These are phyloP conservation scores for Aurantiochytrium sp. DNA, from an alignment of 108 stramenopile species.

Conservation along the genomic window DNA sequence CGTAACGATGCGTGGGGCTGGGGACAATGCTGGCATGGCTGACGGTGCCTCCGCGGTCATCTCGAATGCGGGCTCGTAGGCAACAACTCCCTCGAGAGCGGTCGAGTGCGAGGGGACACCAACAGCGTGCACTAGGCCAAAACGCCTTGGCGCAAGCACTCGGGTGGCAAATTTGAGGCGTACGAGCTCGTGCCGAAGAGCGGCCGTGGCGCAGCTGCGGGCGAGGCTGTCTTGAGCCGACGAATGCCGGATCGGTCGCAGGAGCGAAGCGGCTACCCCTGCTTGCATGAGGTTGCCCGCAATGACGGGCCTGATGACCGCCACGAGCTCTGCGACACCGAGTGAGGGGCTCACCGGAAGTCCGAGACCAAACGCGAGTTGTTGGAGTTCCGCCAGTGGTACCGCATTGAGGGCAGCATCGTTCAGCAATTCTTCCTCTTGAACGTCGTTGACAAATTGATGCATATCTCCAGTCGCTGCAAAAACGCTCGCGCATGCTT, in stretches of 20 bases:
- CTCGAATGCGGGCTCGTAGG: not conserved
- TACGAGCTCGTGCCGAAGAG: not conserved
- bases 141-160: not conserved
- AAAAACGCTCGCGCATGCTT: not conserved
- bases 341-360: not conserved
- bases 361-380: not conserved
- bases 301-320: not conserved
- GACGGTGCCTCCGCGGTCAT: too few relatives aligned
- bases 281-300: not conserved
- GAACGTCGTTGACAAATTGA: not conserved
- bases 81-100: not conserved
- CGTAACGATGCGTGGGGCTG: too few relatives aligned
- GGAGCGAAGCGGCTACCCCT: not conserved
- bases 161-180: not conserved
- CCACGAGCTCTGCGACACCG: not conserved
- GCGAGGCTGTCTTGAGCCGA: not conserved
- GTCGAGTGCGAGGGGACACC: not conserved
- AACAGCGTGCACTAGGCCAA: not conserved
- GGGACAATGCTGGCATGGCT: too few relatives aligned
- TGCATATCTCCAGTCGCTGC: not conserved
- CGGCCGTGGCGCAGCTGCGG: not conserved
- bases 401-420: not conserved
- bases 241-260: not conserved
- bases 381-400: not conserved
- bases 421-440: not conserved